Percentiles rank a stretch among this genome's conserved stretches.
Evolutionary conservation across 1,139 yeast genomes (phyloP).

Genomic region (Suhomyces maxii): DNA sequence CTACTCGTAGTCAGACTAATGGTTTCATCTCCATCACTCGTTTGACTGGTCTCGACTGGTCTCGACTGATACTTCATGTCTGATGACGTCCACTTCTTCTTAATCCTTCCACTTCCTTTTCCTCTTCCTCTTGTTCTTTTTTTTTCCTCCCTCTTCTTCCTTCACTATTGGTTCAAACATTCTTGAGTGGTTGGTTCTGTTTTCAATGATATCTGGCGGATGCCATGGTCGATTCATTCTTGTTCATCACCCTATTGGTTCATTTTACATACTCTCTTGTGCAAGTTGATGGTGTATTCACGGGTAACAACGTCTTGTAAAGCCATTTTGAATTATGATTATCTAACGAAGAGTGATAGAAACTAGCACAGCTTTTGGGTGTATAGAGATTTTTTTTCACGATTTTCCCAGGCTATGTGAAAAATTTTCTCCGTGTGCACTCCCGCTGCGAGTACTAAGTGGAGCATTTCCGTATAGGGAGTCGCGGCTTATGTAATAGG

Average conservation of each 20-base stretch:
- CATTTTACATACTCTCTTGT: slow-evolving; percentile 86
- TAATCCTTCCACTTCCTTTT: too few species aligned
- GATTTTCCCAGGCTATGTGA: slow-evolving; percentile 9
- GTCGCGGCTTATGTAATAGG: background rate
- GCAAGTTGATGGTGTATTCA: slow-evolving; percentile 99
- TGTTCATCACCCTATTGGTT: background rate
- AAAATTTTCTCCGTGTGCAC: slow-evolving; percentile 14
- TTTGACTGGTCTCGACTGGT: too few species aligned
- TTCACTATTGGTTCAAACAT: too few species aligned
- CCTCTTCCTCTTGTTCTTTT: too few species aligned
- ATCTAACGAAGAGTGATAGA: slow-evolving; percentile 11
- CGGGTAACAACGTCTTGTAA: slow-evolving; percentile 99
- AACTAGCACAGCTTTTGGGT: slow-evolving; percentile 9
- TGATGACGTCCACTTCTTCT: too few species aligned
- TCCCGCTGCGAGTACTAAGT: slow-evolving; percentile 9
- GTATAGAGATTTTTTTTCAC: slow-evolving; percentile 9
- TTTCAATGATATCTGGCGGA: too few species aligned
- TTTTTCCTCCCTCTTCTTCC: too few species aligned
- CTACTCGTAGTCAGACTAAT: too few species aligned
- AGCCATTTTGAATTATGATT: slow-evolving; percentile 63
- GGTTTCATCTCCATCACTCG: too few species aligned
- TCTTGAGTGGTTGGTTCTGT: too few species aligned
- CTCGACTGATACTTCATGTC: too few species aligned
- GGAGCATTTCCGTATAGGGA: background rate
- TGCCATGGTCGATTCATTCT: too few species aligned